These are phyloP conservation scores for Adansonia digitata DNA, from an alignment of 345 rosid species.

Conservation along the genomic window DNA sequence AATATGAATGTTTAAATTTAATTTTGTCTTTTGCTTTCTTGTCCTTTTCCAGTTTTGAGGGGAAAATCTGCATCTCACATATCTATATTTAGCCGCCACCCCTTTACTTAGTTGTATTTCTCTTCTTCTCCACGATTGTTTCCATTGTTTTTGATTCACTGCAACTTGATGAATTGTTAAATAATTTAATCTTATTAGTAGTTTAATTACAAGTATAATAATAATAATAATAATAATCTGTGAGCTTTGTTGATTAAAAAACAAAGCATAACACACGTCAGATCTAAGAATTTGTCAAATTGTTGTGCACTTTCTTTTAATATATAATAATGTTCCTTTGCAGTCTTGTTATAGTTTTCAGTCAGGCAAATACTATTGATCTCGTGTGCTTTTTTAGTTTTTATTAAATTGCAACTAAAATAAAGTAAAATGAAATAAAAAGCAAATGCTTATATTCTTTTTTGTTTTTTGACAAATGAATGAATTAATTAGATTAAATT, in stretches of 20 bases:
- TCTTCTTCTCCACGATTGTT: slow-evolving; percentile 6
- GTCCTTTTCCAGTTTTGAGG: slow-evolving; percentile 14
- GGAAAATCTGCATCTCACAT: not conserved
- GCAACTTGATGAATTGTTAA: not conserved
- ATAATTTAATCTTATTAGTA: not conserved
- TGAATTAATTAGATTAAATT: too few species aligned
- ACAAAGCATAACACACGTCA: not conserved
- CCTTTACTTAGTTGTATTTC: slow-evolving; percentile 8
- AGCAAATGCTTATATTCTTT: too few species aligned
- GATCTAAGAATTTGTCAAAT: not conserved
- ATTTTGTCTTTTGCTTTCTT: not conserved
- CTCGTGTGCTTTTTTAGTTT: not conserved
- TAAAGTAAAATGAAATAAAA: too few species aligned
- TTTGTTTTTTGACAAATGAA: too few species aligned
- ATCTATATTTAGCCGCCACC: not conserved
- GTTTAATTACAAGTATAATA: too few species aligned
- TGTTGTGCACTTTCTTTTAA: not conserved
- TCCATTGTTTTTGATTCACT: not conserved
- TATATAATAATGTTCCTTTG: not conserved
- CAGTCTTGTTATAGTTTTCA: not conserved
- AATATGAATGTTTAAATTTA: too few species aligned
- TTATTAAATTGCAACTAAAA: too few species aligned
- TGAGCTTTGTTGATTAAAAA: not conserved
- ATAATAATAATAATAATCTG: not conserved
- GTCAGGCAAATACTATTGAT: not conserved